Conservation (phyloP, 2,329 filamentous ascomycete species). For the Grosmannia clavigera region DNA sequence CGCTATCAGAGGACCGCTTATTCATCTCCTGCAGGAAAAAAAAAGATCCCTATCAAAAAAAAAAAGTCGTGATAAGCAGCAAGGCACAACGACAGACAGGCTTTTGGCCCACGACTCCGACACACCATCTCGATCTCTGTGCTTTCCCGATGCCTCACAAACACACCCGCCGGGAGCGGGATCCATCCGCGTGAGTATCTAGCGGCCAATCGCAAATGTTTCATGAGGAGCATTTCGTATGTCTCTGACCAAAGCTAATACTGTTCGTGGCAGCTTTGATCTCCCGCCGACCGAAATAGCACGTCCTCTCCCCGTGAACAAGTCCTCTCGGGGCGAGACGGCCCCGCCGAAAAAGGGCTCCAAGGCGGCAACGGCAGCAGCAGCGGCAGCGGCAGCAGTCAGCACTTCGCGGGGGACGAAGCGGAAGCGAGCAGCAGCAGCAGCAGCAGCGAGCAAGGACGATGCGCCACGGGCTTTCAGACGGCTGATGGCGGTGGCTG, state of each 20-base stretch:
- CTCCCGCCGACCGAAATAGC: conserved; percentile 37
- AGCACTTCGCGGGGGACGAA: conserved; percentile 23
- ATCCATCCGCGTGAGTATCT: conserved; percentile 35
- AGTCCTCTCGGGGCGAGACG: conserved; percentile 15
- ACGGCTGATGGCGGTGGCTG: conserved; percentile 66
- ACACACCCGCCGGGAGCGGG: conserved; percentile 56
- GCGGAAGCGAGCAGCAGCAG: conserved; percentile 31
- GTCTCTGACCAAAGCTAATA: background rate
- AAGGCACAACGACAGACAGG: no score
- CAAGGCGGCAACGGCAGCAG: conserved; percentile 13
- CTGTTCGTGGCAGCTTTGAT: conserved; percentile 29
- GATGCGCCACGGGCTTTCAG: conserved; percentile 85
- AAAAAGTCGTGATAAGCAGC: no score
- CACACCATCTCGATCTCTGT: no score
- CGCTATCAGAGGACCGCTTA: no score
- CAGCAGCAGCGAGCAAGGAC: conserved; percentile 29
- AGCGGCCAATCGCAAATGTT: no score
- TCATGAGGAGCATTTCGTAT: background rate
- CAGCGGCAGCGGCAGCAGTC: conserved; percentile 12
- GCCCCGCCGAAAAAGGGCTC: background rate
- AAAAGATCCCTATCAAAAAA: no score
- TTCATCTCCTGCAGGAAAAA: no score
- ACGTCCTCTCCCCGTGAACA: conserved; percentile 35
- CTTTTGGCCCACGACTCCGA: no score
- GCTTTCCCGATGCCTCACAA: conserved; percentile 60